Percentiles rank a stretch among this genome's conserved stretches.
These are phyloP conservation scores for Kurtzmaniella natalensis DNA, from an alignment of 1,139 yeast genomes.

Conservation along the genomic window DNA sequence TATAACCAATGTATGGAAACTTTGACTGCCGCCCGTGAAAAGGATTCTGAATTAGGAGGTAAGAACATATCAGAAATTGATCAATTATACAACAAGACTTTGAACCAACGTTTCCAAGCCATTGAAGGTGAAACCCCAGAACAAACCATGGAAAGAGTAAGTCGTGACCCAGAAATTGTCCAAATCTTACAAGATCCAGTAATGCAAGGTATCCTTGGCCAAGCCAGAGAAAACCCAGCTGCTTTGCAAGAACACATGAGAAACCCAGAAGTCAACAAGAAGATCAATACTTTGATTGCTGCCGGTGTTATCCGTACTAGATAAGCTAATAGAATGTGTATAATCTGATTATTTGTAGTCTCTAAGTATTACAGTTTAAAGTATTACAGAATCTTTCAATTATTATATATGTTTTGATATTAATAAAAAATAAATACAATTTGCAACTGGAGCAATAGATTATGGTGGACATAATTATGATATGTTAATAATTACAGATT, in stretches of 20 bases:
- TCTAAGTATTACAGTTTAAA: too few relatives aligned
- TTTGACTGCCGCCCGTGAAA: conserved; percentile 68
- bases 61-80: conserved; percentile 75
- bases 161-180: conserved; percentile 91
- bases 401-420: too few relatives aligned
- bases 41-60: conserved; percentile 62
- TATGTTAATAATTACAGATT: too few relatives aligned
- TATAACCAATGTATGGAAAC: conserved; percentile 81
- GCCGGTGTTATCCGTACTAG: conserved; percentile 97
- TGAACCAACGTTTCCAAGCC: conserved; percentile 72
- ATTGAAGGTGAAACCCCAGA: conserved; percentile 92
- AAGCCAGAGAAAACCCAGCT: conserved; percentile 94
- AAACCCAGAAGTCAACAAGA: conserved; percentile 88
- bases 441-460: too few relatives aligned
- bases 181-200: conserved; percentile 92
- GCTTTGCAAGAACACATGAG: conserved; percentile 97
- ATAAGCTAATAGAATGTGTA: conserved; percentile 25
- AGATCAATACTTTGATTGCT: conserved; percentile 86
- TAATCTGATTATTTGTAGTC: too few relatives aligned
- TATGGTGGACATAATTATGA: too few relatives aligned
- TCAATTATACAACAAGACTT: conserved; percentile 73
- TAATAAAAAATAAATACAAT: too few relatives aligned
- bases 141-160: conserved; percentile 86
- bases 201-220: conserved; percentile 91
- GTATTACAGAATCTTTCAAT: too few relatives aligned